Evolutionary conservation across 768 basidiomycete species (phyloP), one percentile per base, ranked within the genome.

Genomic region (Exidia glandulosa): DNA sequence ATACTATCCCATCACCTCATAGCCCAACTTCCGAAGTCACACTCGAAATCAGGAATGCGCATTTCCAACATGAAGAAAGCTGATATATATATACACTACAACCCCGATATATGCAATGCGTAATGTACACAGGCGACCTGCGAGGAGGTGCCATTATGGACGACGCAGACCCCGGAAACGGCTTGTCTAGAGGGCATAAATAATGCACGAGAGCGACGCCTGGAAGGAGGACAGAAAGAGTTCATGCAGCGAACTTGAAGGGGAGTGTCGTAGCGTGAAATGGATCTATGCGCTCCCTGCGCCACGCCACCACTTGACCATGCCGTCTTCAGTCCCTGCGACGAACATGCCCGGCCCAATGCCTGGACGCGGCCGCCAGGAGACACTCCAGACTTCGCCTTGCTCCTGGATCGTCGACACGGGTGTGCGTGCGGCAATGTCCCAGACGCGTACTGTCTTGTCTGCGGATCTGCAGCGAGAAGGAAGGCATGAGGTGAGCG

Each of bases 401-500:
- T 81, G 81, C 58, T 91, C 89, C 68, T 87, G 82, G 5, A 87
- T 76, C 0, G 88, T 91, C 25, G 85, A 88, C 23, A 92, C 88
- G 12, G 83, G 82, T 1, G 84, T 75, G 4, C 88, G 83, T 5
- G 88, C 80, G 2, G 77, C 80, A 57, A 92, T 79, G 65, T 94
- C 91, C 91, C 91, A 94, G 7, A 93, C 82, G 67, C 90, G 91
- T 63, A 90, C 83, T 1, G 83, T 86, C 71, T 87, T 89, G 71
- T 94, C 91, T 12, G 89, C 86, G 50, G 90, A 91, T 19, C 90
- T 90, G 59, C 45, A 54, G 25, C 58, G 59, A 41, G 47, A 45
- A 19, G 34, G 19, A 32, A n/a, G 23, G 31, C 34, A 58, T 16
- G 30, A 57, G 50, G 34, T 45, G 19, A 30, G 30, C 33, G 31